Evolutionary conservation across 495 filamentous ascomycete genomes (phyloP).

Genomic region (Hypoxylon fragiforme): DNA sequence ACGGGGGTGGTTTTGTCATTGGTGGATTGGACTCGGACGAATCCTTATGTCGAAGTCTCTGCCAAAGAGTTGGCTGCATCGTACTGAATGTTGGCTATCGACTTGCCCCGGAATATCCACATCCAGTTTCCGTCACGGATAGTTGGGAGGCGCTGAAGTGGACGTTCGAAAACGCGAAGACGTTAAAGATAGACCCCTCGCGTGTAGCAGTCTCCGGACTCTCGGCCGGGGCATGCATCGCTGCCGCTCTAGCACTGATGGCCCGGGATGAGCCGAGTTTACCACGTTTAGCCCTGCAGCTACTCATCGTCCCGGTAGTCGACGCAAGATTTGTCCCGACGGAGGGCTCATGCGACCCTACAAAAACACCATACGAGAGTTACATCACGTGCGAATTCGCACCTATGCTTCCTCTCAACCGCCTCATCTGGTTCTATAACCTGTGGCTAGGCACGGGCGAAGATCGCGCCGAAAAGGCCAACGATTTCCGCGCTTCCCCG

Average conservation of each 20-base stretch:
- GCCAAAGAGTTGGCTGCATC: conserved; percentile 54
- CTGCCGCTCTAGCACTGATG: conserved; percentile 45
- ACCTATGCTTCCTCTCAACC: conserved; percentile 42
- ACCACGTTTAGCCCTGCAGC: conserved; percentile 50
- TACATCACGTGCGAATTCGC: conserved; percentile 43
- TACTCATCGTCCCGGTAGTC: conserved; percentile 55
- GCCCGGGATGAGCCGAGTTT: conserved; percentile 45
- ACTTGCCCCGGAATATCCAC: conserved; percentile 43
- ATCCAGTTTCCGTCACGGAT: conserved; percentile 39
- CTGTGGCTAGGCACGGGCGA: conserved; percentile 43
- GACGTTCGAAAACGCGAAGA: conserved; percentile 41
- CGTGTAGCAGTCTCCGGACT: conserved; percentile 42
- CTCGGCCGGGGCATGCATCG: conserved; percentile 45
- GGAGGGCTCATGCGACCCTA: conserved; percentile 40
- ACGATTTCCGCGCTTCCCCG: conserved; percentile 41
- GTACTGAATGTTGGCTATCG: conserved; percentile 51
- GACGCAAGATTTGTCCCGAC: conserved; percentile 46
- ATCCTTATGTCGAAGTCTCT: conserved; percentile 57
- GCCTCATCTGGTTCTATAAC: conserved; percentile 45
- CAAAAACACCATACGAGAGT: conserved; percentile 39
- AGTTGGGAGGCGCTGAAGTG: conserved; percentile 50
- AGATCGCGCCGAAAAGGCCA: conserved; percentile 26
- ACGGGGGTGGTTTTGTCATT: conserved; percentile 70
- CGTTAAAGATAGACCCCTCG: conserved; percentile 43
- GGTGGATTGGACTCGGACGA: conserved; percentile 62